phyloP scores from a whole-genome alignment of 75 land plant species.

The Picea glauca region DNA sequence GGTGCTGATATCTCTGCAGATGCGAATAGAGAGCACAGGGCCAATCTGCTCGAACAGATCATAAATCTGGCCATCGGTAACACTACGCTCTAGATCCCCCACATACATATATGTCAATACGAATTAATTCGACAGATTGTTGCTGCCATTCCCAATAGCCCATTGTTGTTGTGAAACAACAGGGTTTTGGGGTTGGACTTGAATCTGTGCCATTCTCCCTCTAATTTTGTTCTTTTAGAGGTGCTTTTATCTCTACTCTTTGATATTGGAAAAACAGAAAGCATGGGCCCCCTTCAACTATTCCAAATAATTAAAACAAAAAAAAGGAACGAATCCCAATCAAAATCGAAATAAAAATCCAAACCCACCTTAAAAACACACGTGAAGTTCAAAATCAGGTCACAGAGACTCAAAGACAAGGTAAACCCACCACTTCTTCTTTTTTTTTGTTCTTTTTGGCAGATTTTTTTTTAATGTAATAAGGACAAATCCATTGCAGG shows the following conservation, averaged over 20 bases:
- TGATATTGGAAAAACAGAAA: neutral
- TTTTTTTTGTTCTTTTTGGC: neutral
- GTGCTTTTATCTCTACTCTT: neutral
- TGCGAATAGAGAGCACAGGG: constrained; percentile 50
- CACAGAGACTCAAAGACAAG: neutral
- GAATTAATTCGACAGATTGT: constrained; percentile 13
- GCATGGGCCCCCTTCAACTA: neutral
- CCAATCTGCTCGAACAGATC: constrained; percentile 61
- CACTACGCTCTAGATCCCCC: constrained; percentile 52
- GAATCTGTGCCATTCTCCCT: constrained; percentile 21
- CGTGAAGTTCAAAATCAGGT: neutral
- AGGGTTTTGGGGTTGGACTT: constrained; percentile 13
- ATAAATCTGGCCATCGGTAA: constrained; percentile 47
- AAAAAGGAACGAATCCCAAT: neutral
- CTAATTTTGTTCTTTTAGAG: neutral
- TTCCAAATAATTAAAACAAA: neutral
- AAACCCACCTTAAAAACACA: neutral
- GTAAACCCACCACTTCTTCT: neutral
- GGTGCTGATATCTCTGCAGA: constrained; percentile 54
- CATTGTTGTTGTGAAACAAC: neutral
- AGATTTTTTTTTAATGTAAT: neutral
- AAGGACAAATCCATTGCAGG: neutral
- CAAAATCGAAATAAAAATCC: neutral
- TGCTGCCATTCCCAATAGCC: neutral
- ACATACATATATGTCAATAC: constrained; percentile 62